Conservation (phyloP, 129 eudicot genomes). For the Helichrysum umbraculigerum region DNA sequence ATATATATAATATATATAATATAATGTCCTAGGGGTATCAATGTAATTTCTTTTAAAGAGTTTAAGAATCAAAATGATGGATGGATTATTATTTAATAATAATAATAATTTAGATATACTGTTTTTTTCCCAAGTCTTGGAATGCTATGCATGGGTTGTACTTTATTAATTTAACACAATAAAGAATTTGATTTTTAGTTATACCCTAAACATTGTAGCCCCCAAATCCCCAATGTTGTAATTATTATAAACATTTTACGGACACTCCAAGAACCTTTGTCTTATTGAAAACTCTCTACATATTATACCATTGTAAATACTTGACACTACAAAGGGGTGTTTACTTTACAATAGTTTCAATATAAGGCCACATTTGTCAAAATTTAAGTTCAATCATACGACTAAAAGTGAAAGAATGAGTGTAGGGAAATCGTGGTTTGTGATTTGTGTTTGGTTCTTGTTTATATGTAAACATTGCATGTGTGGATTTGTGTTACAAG, state of each 20-base stretch:
- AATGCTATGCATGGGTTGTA: not conserved
- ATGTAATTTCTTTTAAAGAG: too few species aligned
- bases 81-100: too few species aligned
- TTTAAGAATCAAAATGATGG: too few species aligned
- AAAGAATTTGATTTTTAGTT: not conserved
- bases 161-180: not conserved
- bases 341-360: not conserved
- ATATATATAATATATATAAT: too few species aligned
- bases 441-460: conserved; percentile 40
- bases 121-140: too few species aligned
- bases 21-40: too few species aligned
- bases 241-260: not conserved
- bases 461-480: conserved; percentile 38
- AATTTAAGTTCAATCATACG: not conserved
- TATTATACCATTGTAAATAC: too few species aligned
- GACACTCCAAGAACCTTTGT: not conserved
- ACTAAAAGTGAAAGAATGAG: conserved; percentile 36
- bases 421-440: conserved; percentile 27
- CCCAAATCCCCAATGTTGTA: not conserved
- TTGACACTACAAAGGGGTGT: not conserved
- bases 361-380: not conserved
- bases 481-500: conserved; percentile 65
- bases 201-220: not conserved
- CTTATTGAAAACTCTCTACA: not conserved
- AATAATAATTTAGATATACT: too few species aligned